phyloP scores from a whole-genome alignment of 306 rosid genomes.

The Corylus avellana region DNA sequence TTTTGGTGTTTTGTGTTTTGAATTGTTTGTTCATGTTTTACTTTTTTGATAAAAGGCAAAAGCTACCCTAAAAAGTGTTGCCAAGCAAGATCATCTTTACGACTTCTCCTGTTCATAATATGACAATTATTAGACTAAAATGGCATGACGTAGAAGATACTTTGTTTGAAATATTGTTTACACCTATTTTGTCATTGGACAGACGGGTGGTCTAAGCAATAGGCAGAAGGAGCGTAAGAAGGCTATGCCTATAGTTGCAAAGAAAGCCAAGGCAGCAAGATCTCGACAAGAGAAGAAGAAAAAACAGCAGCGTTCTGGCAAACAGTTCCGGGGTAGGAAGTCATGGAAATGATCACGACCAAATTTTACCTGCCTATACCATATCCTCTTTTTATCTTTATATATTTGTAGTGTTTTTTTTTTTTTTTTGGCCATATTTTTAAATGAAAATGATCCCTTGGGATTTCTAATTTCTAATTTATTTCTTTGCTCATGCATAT shows the following conservation, averaged over 20 bases:
- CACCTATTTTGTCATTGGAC: conserved; percentile 16
- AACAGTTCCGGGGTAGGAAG: conserved; percentile 77
- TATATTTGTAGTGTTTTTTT: too few species aligned
- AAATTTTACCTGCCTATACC: neutral
- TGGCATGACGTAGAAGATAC: neutral
- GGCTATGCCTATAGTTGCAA: conserved; percentile 74
- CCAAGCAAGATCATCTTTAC: too few species aligned
- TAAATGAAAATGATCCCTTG: too few species aligned
- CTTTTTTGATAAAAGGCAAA: too few species aligned
- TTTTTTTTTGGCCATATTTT: too few species aligned
- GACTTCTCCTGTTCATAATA: neutral
- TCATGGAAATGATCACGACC: conserved; percentile 55
- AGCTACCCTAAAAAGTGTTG: too few species aligned
- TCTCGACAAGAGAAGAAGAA: conserved; percentile 53
- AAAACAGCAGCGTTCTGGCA: conserved; percentile 49
- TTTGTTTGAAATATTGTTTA: neutral
- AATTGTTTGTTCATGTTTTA: too few species aligned
- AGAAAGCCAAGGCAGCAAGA: conserved; percentile 54
- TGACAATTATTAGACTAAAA: neutral
- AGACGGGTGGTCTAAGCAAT: conserved; percentile 92
- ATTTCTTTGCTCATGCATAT: neutral
- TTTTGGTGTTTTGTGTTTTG: too few species aligned
- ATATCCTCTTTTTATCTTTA: neutral
- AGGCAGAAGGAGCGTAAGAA: conserved; percentile 83
- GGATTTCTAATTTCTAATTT: too few species aligned